Base-by-base conservation (phyloP, 2,329 filamentous ascomycete species). In the Trichoderma harzianum region DNA sequence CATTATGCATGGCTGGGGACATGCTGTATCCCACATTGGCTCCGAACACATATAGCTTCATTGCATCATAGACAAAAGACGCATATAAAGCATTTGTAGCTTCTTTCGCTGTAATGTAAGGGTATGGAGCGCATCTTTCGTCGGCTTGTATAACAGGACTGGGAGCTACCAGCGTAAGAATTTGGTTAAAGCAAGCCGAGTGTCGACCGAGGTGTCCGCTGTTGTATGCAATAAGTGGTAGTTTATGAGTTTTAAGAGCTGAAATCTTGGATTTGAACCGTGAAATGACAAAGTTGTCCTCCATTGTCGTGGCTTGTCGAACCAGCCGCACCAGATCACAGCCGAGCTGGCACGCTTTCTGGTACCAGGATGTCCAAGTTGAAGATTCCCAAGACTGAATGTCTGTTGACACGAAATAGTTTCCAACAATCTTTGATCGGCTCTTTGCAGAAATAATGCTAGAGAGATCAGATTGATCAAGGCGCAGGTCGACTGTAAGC, bases 1-100 rank as follows among this genome's bases (percentile, higher is more conserved):
- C 66, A 18, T 69, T 69, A 30, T 69, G 66, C 66, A 69, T 69
- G n/a, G 66, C 66, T n/a, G 66, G 66, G 12, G 66, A 69, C 66
- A 69, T 69, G 11, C 66, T 69, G 26, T 69, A 69, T 61, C 66
- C 66, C 39, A 69, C 66, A n/a, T 61, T 69, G 39, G 66, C 66
- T 61, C 66, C 66, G 3, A 69, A 69, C 11, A 69, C 66, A 16
- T 69, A 69, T 5, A 69, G 66, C 4, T 61, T 69, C 66, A 69
- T 69, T 26, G 66, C 66, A 21, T 69, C 66, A 12, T 69, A 69
- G 3, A 69, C 34, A 24, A 69, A 69, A 34, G 66, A 69, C 10
- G 66, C 66, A 53, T 69, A 69, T 34, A 69, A 28, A 10, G 66
- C 66, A 10, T 51, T 69, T 34, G 66, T 69, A 61, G 66, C 66